These are phyloP conservation scores for Solanum okadae DNA, from an alignment of 257 asterid species.

Conservation along the genomic window DNA sequence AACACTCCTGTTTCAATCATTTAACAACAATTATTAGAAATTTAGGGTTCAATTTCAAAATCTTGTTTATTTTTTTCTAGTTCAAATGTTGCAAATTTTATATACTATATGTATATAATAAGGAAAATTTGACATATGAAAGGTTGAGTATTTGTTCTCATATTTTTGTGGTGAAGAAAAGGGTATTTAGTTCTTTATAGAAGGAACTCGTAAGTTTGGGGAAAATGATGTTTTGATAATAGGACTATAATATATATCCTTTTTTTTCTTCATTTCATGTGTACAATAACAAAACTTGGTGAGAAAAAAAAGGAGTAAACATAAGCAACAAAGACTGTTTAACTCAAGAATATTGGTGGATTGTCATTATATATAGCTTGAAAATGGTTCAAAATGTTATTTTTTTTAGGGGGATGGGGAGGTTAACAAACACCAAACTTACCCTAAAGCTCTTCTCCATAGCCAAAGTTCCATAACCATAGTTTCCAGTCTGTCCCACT, in stretches of 20 bases:
- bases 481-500: slow-evolving; percentile 30
- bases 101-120: background rate
- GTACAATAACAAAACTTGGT: background rate
- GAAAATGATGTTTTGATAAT: background rate
- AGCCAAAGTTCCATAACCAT: slow-evolving; percentile 62
- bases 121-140: background rate
- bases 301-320: background rate
- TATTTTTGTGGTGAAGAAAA: background rate
- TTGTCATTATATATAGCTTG: background rate
- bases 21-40: background rate
- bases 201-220: background rate
- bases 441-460: slow-evolving; percentile 81
- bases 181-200: background rate
- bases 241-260: background rate
- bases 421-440: slow-evolving; percentile 1
- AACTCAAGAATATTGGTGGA: background rate
- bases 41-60: background rate
- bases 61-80: background rate
- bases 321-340: background rate
- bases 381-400: background rate
- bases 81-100: background rate
- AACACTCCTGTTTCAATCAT: background rate
- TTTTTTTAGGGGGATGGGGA: background rate
- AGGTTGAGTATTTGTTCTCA: background rate
- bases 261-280: background rate